A percentile compares a stretch with the other conserved stretches of the same genome.
Conservation (phyloP, 768 basidiomycete genomes). For the Krasilnikovozyma curviuscula region DNA sequence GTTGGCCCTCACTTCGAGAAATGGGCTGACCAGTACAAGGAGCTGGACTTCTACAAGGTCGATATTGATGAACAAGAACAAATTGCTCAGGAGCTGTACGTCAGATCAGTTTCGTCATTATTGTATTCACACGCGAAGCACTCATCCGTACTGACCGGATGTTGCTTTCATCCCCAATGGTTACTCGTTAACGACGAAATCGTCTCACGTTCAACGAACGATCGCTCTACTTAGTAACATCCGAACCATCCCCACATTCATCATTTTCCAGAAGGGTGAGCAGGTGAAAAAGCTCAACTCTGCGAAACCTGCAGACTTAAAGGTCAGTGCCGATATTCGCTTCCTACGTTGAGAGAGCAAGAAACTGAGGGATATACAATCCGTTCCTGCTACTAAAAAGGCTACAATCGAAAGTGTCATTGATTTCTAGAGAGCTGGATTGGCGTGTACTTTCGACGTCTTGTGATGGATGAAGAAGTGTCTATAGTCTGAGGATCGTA, state of each 20-base stretch:
- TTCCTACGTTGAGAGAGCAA: too few species aligned
- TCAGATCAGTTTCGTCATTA: background rate
- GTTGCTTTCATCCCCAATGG: background rate
- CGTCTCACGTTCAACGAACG: too few species aligned
- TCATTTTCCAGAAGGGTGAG: slow-evolving; percentile 25
- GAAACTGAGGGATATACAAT: too few species aligned
- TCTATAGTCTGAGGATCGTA: too few species aligned
- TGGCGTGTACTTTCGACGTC: too few species aligned
- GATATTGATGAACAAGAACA: slow-evolving; percentile 27
- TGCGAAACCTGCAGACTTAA: slow-evolving; percentile 15
- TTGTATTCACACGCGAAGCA: background rate
- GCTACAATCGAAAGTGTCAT: too few species aligned
- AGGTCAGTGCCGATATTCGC: too few species aligned
- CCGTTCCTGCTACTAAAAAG: too few species aligned
- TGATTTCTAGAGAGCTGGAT: too few species aligned
- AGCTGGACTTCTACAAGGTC: slow-evolving; percentile 27
- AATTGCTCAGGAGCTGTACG: slow-evolving; percentile 10
- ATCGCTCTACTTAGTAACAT: too few species aligned
- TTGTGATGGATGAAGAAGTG: too few species aligned
- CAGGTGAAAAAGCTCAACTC: slow-evolving; percentile 24
- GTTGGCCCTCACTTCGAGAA: slow-evolving; percentile 28
- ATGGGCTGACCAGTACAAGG: slow-evolving; percentile 20
- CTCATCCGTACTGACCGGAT: background rate
- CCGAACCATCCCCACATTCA: slow-evolving; percentile 30
- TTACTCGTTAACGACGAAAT: too few species aligned